Conservation (phyloP, 495 filamentous ascomycete genomes). For the Penicillium pulvis region DNA sequence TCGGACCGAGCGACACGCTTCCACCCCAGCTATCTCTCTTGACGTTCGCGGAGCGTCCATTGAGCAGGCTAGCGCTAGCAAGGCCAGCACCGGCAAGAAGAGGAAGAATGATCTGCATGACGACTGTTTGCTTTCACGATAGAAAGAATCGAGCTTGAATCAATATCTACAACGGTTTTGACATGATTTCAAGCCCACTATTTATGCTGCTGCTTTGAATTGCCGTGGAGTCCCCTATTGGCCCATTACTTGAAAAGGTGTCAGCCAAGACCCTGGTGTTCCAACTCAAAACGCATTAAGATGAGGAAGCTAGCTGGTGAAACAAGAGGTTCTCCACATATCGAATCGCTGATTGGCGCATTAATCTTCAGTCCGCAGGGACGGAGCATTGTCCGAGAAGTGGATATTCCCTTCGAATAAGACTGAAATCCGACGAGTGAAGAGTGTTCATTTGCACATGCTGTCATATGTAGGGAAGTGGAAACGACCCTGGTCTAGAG, state of each 20-base stretch:
- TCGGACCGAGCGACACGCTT: conserved; percentile 42
- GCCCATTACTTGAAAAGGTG: neutral
- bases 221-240: neutral
- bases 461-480: neutral
- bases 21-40: conserved; percentile 42
- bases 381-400: conserved; percentile 2
- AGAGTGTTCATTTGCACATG: neutral
- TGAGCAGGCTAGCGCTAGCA: conserved; percentile 10
- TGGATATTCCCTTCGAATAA: neutral
- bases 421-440: conserved; percentile 3
- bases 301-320: conserved; percentile 6
- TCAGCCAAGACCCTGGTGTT: conserved; percentile 6
- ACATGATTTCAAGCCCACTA: neutral
- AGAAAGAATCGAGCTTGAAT: neutral
- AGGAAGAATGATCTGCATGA: conserved; percentile 12
- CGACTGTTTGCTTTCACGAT: neutral
- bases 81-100: conserved; percentile 12
- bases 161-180: neutral
- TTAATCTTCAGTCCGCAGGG: conserved; percentile 10
- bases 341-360: conserved; percentile 13
- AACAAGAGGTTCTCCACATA: conserved; percentile 2
- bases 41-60: neutral
- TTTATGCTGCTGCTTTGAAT: neutral
- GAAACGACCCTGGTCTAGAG: neutral
- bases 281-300: conserved; percentile 13